A percentile compares a stretch with the other conserved stretches of the same genome.
phyloP scores from a whole-genome alignment of 2,329 filamentous ascomycete genomes.

The Pseudogymnoascus sp. region DNA sequence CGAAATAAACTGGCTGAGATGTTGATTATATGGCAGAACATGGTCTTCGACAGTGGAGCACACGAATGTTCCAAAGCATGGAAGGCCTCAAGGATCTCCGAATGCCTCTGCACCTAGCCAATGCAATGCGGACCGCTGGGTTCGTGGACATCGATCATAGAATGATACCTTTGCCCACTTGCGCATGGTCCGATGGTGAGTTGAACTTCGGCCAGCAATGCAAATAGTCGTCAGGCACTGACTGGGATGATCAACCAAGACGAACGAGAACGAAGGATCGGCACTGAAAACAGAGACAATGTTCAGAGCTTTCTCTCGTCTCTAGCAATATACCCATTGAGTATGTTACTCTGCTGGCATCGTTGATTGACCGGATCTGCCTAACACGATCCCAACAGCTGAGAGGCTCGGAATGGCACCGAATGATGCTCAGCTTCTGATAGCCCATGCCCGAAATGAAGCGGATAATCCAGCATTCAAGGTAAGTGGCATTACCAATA shows the following conservation, averaged over 20 bases:
- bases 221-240: constrained; percentile 4
- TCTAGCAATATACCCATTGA: constrained; percentile 50
- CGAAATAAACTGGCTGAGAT: constrained; percentile 14
- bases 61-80: constrained; percentile 53
- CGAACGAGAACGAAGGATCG: constrained; percentile 45
- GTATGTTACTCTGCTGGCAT: constrained; percentile 22
- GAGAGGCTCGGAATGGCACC: constrained; percentile 43
- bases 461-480: constrained; percentile 48
- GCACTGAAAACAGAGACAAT: constrained; percentile 46
- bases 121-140: constrained; percentile 39
- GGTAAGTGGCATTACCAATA: constrained; percentile 34
- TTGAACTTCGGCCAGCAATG: background rate
- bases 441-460: constrained; percentile 48
- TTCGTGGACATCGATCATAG: constrained; percentile 61
- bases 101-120: constrained; percentile 49
- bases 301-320: constrained; percentile 48
- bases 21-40: constrained; percentile 38
- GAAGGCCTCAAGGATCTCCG: constrained; percentile 60
- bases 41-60: constrained; percentile 62
- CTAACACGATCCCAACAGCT: constrained; percentile 8
- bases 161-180: constrained; percentile 62
- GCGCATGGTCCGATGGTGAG: constrained; percentile 61
- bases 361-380: background rate
- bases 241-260: constrained; percentile 31
- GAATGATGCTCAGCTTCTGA: constrained; percentile 49